Percentiles rank a stretch among this genome's conserved stretches.
These are phyloP conservation scores for Chlorella vulgaris DNA, from an alignment of 139 green algal genomes.

Conservation along the genomic window DNA sequence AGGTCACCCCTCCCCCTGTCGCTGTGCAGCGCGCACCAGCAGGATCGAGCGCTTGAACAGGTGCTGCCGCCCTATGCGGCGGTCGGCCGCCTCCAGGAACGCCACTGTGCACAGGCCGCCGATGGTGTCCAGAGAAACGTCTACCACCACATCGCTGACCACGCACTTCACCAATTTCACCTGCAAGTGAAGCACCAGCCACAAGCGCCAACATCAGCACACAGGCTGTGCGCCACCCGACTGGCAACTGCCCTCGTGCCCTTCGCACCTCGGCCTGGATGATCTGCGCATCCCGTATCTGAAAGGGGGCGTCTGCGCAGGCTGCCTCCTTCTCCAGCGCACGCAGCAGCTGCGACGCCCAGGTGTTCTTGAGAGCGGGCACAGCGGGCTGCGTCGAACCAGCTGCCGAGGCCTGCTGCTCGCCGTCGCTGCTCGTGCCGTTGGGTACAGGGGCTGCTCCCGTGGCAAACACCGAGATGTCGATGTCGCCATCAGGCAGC, in stretches of 20 bases:
- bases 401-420: background rate
- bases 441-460: background rate
- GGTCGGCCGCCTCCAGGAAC: constrained; percentile 92
- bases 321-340: constrained; percentile 74
- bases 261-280: constrained; percentile 88
- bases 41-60: constrained; percentile 97
- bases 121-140: constrained; percentile 94
- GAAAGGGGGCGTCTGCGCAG: constrained; percentile 60
- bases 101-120: constrained; percentile 90
- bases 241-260: background rate
- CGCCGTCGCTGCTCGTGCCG: background rate
- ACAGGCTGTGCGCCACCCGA: too few relatives aligned
- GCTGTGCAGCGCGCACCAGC: constrained; percentile 62
- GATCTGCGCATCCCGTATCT: constrained; percentile 77
- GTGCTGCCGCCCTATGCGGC: constrained; percentile 73
- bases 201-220: background rate
- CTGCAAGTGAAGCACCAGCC: background rate
- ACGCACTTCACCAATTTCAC: constrained; percentile 92
- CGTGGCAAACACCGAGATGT: constrained; percentile 84
- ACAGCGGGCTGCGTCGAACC: too few relatives aligned
- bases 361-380: constrained; percentile 60
- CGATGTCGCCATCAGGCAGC: constrained; percentile 97
- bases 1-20: too few relatives aligned
- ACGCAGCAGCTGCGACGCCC: constrained; percentile 64
- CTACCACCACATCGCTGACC: constrained; percentile 96